Conservation (phyloP, 1,284 basidiomycete genomes). For the Cutaneotrichosporon cyanovorans region DNA sequence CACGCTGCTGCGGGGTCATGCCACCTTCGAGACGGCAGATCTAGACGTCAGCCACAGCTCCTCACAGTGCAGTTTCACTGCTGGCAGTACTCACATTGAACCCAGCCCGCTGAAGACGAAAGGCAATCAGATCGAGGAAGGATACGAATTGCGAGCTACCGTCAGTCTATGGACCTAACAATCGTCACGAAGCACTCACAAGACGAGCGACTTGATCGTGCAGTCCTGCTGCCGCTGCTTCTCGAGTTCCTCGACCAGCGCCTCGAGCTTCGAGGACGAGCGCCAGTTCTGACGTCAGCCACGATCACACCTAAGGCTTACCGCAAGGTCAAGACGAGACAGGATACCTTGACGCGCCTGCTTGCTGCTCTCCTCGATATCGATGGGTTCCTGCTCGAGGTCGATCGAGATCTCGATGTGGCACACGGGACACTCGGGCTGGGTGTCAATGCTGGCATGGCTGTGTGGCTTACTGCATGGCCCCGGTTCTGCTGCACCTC, state of each 20-base stretch:
- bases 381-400: slow-evolving; percentile 83
- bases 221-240: slow-evolving; percentile 75
- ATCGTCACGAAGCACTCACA: slow-evolving; percentile 45
- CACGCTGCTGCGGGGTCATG: slow-evolving; percentile 92
- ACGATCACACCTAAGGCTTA: slow-evolving; percentile 13
- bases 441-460: background rate
- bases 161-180: background rate
- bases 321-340: slow-evolving; percentile 75
- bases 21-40: slow-evolving; percentile 92
- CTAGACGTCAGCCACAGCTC: slow-evolving; percentile 44
- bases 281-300: slow-evolving; percentile 59
- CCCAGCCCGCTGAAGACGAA: slow-evolving; percentile 82
- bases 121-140: slow-evolving; percentile 72
- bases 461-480: slow-evolving; percentile 55
- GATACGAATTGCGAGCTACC: slow-evolving; percentile 37
- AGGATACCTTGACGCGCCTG: slow-evolving; percentile 82
- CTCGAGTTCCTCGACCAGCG: slow-evolving; percentile 85
- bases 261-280: slow-evolving; percentile 95
- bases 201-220: slow-evolving; percentile 94
- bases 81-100: slow-evolving; percentile 56
- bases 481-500: slow-evolving; percentile 54
- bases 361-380: slow-evolving; percentile 57
- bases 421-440: slow-evolving; percentile 94
- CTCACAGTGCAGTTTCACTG: too few relatives aligned
- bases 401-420: slow-evolving; percentile 90